Conservation (phyloP, 2,329 filamentous ascomycete species). For the Curvularia verruculosa region DNA sequence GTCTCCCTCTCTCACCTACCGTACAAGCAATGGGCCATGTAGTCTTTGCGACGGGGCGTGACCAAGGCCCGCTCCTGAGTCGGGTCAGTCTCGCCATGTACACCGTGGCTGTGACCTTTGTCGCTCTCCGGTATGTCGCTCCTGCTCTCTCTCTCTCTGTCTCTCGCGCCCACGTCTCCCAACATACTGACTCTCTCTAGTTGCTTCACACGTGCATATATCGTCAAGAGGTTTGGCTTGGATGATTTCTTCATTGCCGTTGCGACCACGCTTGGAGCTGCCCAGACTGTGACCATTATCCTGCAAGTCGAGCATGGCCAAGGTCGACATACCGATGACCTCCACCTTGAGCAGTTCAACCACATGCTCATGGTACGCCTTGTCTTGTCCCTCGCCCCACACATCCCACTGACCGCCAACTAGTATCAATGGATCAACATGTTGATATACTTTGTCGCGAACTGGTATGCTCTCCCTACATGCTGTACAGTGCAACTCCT, state of each 20-base stretch:
- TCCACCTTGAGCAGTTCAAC: slow-evolving; percentile 26
- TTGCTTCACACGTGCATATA: slow-evolving; percentile 32
- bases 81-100: slow-evolving; percentile 34
- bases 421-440: slow-evolving; percentile 39
- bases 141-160: too few relatives aligned
- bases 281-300: slow-evolving; percentile 34
- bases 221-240: slow-evolving; percentile 35
- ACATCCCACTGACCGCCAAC: slow-evolving; percentile 2
- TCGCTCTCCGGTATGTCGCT: slow-evolving; percentile 26
- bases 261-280: slow-evolving; percentile 32
- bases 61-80: slow-evolving; percentile 32
- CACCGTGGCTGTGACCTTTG: slow-evolving; percentile 28
- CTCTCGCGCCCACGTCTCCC: too few relatives aligned
- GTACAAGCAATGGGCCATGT: slow-evolving; percentile 28
- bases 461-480: slow-evolving; percentile 25
- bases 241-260: slow-evolving; percentile 37
- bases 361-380: slow-evolving; percentile 31
- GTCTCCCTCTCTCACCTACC: slow-evolving; percentile 9
- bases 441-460: slow-evolving; percentile 36
- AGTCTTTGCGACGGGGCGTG: slow-evolving; percentile 18
- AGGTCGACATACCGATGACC: slow-evolving; percentile 27
- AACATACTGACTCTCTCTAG: slow-evolving; percentile 18
- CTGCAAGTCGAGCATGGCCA: slow-evolving; percentile 36
- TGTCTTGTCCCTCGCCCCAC: too few relatives aligned
- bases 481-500: neutral